These are phyloP conservation scores for Colletotrichum tabaci DNA, from an alignment of 2,329 filamentous ascomycete species.

Conservation along the genomic window DNA sequence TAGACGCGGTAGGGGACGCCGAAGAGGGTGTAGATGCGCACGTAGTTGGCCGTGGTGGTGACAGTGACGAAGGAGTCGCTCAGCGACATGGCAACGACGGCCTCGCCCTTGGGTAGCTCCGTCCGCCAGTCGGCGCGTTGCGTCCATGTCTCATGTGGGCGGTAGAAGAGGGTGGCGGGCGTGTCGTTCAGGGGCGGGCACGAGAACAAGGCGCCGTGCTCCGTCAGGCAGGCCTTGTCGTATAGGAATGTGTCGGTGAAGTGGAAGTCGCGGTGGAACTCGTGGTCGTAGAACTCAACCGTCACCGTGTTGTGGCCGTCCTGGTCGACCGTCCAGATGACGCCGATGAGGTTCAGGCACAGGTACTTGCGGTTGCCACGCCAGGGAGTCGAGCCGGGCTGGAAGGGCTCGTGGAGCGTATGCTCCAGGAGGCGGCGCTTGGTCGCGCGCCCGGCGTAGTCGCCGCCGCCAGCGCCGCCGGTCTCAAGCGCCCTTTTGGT, in stretches of 20 bases:
- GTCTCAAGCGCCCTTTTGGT: slow-evolving; percentile 66
- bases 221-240: slow-evolving; percentile 93
- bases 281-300: slow-evolving; percentile 97
- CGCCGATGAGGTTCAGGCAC: slow-evolving; percentile 92
- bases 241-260: slow-evolving; percentile 97
- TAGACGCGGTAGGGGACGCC: slow-evolving; percentile 92
- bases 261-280: slow-evolving; percentile 93
- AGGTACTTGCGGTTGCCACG: slow-evolving; percentile 93
- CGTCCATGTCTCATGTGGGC: slow-evolving; percentile 98
- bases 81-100: slow-evolving; percentile 88
- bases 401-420: slow-evolving; percentile 86
- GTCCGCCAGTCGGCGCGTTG: slow-evolving; percentile 91
- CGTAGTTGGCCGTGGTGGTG: slow-evolving; percentile 88
- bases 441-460: slow-evolving; percentile 57
- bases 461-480: slow-evolving; percentile 60
- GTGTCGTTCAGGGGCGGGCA: slow-evolving; percentile 73
- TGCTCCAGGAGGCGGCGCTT: slow-evolving; percentile 71
- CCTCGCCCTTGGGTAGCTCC: slow-evolving; percentile 87
- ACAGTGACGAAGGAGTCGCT: slow-evolving; percentile 93
- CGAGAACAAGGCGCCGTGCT: slow-evolving; percentile 88
- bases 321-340: slow-evolving; percentile 97
- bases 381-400: slow-evolving; percentile 96
- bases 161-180: slow-evolving; percentile 91
- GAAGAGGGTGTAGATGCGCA: slow-evolving; percentile 93
- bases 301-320: slow-evolving; percentile 94